Evolutionary conservation across 148 eudicot species (phyloP), one percentile per base, ranked within the genome.

Genomic region (Persicaria tinctoria): DNA sequence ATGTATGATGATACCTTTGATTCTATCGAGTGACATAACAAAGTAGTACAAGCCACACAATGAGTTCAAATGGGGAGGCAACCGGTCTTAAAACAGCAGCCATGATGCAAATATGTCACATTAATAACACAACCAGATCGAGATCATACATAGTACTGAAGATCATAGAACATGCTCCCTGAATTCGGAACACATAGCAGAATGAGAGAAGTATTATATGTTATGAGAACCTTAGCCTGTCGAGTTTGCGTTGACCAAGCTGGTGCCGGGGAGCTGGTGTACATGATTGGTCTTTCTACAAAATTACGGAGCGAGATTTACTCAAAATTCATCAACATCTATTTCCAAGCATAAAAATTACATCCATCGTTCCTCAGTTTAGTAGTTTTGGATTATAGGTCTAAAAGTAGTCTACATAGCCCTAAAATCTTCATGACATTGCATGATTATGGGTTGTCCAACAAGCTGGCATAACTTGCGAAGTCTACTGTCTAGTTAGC

Each of bases 281-380:
- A 89, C 92, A 92, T 74, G 64, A 89, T 85, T 5, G 93, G 97
- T 78, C 84, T 84, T 68, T 91, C 97, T 91, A 85, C 70, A 77
- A 62, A 80, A 32, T 10, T 16, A 64, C 41, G 12, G 17, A 10
- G 46, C 46, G 7, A n/a, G 16, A 64, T 64, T 64, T 10, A 59
- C 23, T n/a, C 41, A 32, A 38, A 38, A 46, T 64, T 32, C 46
- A 64, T 11, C 38, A 38, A 32, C n/a, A 59, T 20, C 64, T 20
- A 20, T 59, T 59, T 32, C 18, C 64, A 59, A 59, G 38, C 38
- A 18, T 6, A 32, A 32, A 32, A 32, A 32, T 32, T 32, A 32
- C 2, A 32, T 32, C 41, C 41, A 32, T 32, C 41, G 2, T 32
- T 32, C 41, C n/a, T n/a, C n/a, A n/a, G n/a, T n/a, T n/a, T n/a